Base-by-base conservation (phyloP, 1,284 basidiomycete species). In the Anthracocystis setariae region DNA sequence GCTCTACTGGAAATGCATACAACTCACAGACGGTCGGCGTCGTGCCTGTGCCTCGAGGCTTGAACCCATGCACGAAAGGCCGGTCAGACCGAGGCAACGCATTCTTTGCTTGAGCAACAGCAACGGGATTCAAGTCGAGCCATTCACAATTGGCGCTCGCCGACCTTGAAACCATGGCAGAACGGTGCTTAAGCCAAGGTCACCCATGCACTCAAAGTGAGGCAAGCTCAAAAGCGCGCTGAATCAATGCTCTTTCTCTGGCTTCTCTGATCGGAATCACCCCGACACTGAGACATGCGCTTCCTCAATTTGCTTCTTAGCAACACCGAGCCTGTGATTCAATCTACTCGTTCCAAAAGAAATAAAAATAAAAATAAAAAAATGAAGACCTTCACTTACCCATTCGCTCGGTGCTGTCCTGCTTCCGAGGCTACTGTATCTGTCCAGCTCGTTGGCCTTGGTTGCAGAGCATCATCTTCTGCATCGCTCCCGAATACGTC, bases 171-270 rank as follows among this genome's bases (percentile, higher is more conserved):
- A 37, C 35, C 12, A 15, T 37, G 35, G 35, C 35, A 37, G 35
- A 37, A 13, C 12, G 35, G 15, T 3, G 46, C 46, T 38, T 48
- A 48, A 48, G 46, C 46, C 21, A 48, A 38, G 35, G 17, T n/a
- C 18, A 12, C 24, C 15, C n/a, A 37, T 12, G 27, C 18, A 46
- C 25, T 13, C 35, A 13, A 18, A 46, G 45, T 32, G 32, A 46
- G 45, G 18, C 45, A 46, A 25, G 13, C 7, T 7, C 24, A 5
- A 18, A 29, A 29, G 29, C 29, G n/a, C 29, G 5, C 29, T 29
- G 5, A 5, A 29, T 5, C 5, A 29, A 29, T 29, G 29, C 29
- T 7, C 12, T 29, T 12, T 29, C 5, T n/a, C n/a, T n/a, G 29
- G 35, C 13, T n/a, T 48, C 46, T 29, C 29, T 29, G 29, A 5